Evolutionary conservation across 192 early-diverging fungal species (phyloP), one percentile per base, ranked within the genome.

Genomic region (Umbelopsis isabellina): DNA sequence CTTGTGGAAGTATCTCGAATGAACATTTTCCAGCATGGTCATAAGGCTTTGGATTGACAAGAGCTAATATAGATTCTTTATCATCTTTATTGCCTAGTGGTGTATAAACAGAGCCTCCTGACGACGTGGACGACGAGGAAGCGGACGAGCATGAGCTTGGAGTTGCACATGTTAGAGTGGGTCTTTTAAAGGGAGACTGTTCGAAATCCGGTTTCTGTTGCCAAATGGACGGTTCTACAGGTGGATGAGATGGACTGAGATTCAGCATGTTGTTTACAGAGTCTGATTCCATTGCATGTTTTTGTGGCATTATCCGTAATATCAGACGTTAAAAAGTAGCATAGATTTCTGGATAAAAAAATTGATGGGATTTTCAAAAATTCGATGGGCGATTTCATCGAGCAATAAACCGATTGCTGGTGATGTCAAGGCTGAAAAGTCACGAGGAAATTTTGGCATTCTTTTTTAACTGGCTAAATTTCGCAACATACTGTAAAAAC

Each of bases 261-360:
- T 13, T 13, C 18, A 5, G 30, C 33, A 4, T 61, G 55, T 35
- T 33, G 27, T 2, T 35, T 15, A 27, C 16, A 30, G 21, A 18
- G 30, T 11, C 16, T 12, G 25, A 8, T 8, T 35, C 13, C 18
- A 4, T 5, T 27, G 30, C 30, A 27, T 6, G 1, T 13, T 11
- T 33, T 35, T 61, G 27, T 35, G 55, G 33, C 55, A 61, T 61
- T 33, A 25, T 25, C 22, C 6, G 4, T 8, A 10, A 13, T 9
- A 25, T 35, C 33, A 33, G 25, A 30, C 2, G 55, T 13, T 33
- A 35, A 61, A 61, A 35, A 35, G 12, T 61, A 30, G 25, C 55
- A 61, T 61, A 35, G 21, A 35, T 61, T 61, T 61, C 30, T 18
- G 55, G 55, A 61, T 61, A 27, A 35, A 27, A 58, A 61, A 61